Evolutionary conservation across 2,329 filamentous ascomycete species (phyloP), one percentile per base, ranked within the genome.

Genomic region (Verticillium klebahnii): DNA sequence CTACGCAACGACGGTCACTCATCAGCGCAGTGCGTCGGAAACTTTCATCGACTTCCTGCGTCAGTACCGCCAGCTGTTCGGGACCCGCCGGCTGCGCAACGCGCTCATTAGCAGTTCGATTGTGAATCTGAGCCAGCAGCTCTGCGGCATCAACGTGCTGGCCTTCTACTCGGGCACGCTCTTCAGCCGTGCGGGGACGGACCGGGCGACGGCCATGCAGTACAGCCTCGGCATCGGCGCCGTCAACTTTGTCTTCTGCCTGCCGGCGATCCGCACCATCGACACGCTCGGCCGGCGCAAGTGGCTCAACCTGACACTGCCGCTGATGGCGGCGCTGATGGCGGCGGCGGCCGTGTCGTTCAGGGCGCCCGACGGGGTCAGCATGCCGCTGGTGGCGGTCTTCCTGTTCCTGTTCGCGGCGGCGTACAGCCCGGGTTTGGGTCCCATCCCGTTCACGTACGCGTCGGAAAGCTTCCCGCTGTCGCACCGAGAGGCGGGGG

Each of bases 401-500:
- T 79, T 79, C 57, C 64, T 79, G 3, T 77, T 75, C 31, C 58
- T 79, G 3, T 80, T 80, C 59, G 72, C 77, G 1, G 74, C 76
- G 0, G 73, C 72, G 1, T 81, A 80, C 64, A 77, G 77, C 1
- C 78, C 78, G 7, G 69, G 69, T 11, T 56, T 74, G 63, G 80
- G 80, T 0, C 80, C 80, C 0, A 81, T 82, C 12, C 78, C 80
- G 0, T 82, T 82, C 57, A 82, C 79, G 2, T 72, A 82, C 19
- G 80, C 80, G 14, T 80, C 80, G 3, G 81, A 83, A 65, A 78
- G 78, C 57, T 83, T 82, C 62, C 80, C 80, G 0, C 68, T 82
- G 1, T 78, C 78, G 5, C 78, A 83, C 63, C 74, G 80, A 63
- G 81, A 83, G 67, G 75, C 79, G 73, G 81, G 81, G 1, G 76